phyloP scores from a whole-genome alignment of 2,329 filamentous ascomycete species.

The Trichoderma semiorbis region DNA sequence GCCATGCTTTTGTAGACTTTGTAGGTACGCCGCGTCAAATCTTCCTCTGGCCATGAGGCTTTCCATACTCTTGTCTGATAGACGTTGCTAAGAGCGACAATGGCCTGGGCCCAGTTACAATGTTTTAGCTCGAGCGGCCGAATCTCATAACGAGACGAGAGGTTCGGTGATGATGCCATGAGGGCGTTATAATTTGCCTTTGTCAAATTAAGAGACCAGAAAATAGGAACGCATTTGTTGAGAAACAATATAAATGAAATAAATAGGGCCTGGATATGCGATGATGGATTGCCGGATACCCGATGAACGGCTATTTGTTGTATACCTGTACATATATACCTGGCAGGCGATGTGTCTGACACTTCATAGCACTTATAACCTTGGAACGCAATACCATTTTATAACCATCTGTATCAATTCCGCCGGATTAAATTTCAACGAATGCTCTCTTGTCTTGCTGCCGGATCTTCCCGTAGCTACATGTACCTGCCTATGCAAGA shows the following conservation, averaged over 20 bases:
- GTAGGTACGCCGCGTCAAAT: constrained; percentile 20
- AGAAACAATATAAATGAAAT: not conserved
- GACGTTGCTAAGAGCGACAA: constrained; percentile 27
- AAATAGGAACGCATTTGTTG: not conserved
- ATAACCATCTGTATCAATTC: not conserved
- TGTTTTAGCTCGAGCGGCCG: constrained; percentile 26
- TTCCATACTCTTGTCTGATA: constrained; percentile 26
- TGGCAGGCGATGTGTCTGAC: not conserved
- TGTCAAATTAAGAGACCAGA: not conserved
- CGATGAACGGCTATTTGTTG: not conserved
- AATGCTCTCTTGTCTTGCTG: not conserved
- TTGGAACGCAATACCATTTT: not conserved
- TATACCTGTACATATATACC: too few species aligned
- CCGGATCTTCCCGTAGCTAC: not conserved
- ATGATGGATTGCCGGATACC: not conserved
- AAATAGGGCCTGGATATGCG: not conserved
- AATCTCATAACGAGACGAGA: constrained; percentile 23
- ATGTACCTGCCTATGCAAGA: not conserved
- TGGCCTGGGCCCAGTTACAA: constrained; percentile 25
- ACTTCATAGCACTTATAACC: not conserved
- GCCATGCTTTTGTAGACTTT: not conserved
- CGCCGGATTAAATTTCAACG: not conserved
- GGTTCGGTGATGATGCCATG: not conserved
- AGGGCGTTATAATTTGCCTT: not conserved
- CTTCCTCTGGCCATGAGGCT: constrained; percentile 20